These are phyloP conservation scores for Lepidium aucheri DNA, from an alignment of 345 rosid genomes.

Conservation along the genomic window DNA sequence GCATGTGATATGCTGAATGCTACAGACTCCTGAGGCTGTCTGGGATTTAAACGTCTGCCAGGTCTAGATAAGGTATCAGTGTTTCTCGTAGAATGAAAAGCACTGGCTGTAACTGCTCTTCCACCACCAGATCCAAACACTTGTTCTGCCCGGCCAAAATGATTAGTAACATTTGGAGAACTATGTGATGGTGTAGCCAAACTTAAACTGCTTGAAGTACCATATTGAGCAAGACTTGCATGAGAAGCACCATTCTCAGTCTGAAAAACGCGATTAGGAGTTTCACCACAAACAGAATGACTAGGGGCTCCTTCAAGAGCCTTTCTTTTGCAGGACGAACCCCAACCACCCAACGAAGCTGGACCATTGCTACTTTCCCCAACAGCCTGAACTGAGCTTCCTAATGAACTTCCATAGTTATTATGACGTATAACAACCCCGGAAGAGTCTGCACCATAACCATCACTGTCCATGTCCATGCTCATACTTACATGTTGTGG, in stretches of 20 bases:
- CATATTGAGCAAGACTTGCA: constrained; percentile 31
- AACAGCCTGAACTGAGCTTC: constrained; percentile 40
- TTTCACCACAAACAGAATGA: constrained; percentile 44
- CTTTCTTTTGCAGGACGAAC: constrained; percentile 83
- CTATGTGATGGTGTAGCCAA: constrained; percentile 45
- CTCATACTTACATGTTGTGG: constrained; percentile 33
- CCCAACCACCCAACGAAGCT: constrained; percentile 56
- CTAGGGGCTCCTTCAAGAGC: constrained; percentile 76
- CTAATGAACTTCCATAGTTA: constrained; percentile 45
- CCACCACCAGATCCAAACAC: constrained; percentile 47
- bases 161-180: constrained; percentile 30
- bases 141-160: constrained; percentile 36
- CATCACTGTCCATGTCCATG: constrained; percentile 33
- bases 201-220: constrained; percentile 51
- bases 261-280: constrained; percentile 45
- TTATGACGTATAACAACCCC: constrained; percentile 29
- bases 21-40: constrained; percentile 47
- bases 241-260: constrained; percentile 38
- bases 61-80: constrained; percentile 32
- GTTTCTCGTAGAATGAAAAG: constrained; percentile 43
- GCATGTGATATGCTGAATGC: constrained; percentile 38
- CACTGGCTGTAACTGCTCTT: constrained; percentile 32
- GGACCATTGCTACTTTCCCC: constrained; percentile 54
- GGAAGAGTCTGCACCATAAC: constrained; percentile 25
- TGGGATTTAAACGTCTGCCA: constrained; percentile 38